Base-by-base conservation (phyloP, 352 stramenopile species). In the Phytophthora sp. region DNA sequence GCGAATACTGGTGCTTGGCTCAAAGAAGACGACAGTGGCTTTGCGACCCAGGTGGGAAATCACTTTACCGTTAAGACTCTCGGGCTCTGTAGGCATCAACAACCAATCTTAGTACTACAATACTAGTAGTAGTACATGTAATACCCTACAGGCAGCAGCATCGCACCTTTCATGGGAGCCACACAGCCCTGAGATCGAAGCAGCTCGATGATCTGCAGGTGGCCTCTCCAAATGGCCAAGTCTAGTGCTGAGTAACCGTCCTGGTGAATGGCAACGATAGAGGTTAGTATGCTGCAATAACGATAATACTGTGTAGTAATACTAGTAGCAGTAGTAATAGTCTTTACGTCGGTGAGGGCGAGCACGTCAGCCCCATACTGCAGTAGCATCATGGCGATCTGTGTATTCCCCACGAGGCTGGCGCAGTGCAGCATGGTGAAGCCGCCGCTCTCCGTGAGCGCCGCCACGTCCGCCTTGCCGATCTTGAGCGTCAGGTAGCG, bases 341-440 rank as follows among this genome's bases (percentile, higher is more conserved):
- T n/a, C n/a, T n/a, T 21, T 70, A 94, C 85, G 36, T 94, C 86
- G 0, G 86, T 93, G 41, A 94, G 80, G 26, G 86, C 80, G 52
- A 87, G 76, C 31, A 93, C 80, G 66, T 91, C 84, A 4, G 86
- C 77, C 53, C 84, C 80, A 61, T 82, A 91, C 66, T 94, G 86
- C 27, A 94, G 73, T 33, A 94, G 68, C 86, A 94, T 94, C 82
- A 94, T 90, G n/a, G 89, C 77, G 73, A 94, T 90, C 74, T 94
- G 83, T 45, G 83, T 92, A 66, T 94, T 91, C 18, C 86, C 86
- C 31, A 82, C 82, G 35, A 94, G 75, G 41, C 74, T 73, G 35
- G 86, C 84, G 35, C 84, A 90, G 68, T 94, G 86, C 21, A 94
- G 69, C 86, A 94, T 94, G 12, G 71, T 86, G 64, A 94, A 94